Evolutionary conservation across 2,329 filamentous ascomycete species (phyloP).

Genomic region (Xylaria arbuscula): DNA sequence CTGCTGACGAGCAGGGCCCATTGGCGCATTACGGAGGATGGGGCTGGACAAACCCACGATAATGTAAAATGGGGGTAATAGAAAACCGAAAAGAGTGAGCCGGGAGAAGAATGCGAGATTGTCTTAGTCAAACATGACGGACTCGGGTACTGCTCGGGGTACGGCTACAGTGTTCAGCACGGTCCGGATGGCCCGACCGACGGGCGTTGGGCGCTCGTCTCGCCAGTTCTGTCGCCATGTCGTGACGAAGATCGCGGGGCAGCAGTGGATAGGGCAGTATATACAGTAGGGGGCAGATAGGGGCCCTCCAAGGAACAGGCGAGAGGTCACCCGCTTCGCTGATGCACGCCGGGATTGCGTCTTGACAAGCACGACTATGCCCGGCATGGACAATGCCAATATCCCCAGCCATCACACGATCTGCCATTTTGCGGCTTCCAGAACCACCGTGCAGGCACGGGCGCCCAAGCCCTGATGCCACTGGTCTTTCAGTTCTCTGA

Average conservation of each 20-base stretch:
- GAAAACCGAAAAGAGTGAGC: slow-evolving; percentile 41
- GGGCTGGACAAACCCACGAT: slow-evolving; percentile 45
- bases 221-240: neutral
- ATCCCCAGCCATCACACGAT: slow-evolving; percentile 39
- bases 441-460: slow-evolving; percentile 35
- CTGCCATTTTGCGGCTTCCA: slow-evolving; percentile 39
- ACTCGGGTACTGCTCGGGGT: slow-evolving; percentile 27
- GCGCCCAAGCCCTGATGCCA: slow-evolving; percentile 17
- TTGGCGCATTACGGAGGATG: slow-evolving; percentile 31
- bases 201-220: slow-evolving; percentile 23
- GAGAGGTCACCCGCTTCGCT: slow-evolving; percentile 33
- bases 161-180: slow-evolving; percentile 36
- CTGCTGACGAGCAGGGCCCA: slow-evolving; percentile 45
- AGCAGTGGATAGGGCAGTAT: slow-evolving; percentile 16
- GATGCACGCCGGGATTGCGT: slow-evolving; percentile 32
- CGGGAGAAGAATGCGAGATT: slow-evolving; percentile 23
- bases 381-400: slow-evolving; percentile 34
- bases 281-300: too few species aligned
- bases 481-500: slow-evolving; percentile 20
- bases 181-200: slow-evolving; percentile 27
- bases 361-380: slow-evolving; percentile 34
- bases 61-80: slow-evolving; percentile 52
- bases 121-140: slow-evolving; percentile 40
- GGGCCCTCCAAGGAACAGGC: slow-evolving; percentile 30
- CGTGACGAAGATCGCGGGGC: slow-evolving; percentile 30